These are phyloP conservation scores for Hibiscus tridactylites DNA, from an alignment of 345 rosid genomes.

Conservation along the genomic window DNA sequence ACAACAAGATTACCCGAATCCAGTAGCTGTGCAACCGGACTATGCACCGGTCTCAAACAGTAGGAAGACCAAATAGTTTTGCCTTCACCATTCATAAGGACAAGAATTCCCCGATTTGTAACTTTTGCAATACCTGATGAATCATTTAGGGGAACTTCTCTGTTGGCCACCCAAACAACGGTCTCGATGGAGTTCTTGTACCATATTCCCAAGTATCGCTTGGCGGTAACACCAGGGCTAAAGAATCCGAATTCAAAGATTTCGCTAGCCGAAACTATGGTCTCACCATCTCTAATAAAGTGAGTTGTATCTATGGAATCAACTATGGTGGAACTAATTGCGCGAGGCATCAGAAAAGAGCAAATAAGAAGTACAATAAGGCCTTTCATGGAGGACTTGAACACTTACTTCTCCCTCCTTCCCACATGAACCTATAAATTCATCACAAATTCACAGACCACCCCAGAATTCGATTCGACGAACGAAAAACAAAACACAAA, in stretches of 20 bases:
- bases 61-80: constrained; percentile 26
- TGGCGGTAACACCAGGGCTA: background rate
- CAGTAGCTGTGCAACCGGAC: constrained; percentile 36
- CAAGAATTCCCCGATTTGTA: constrained; percentile 11
- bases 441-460: background rate
- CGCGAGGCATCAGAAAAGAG: background rate
- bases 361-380: background rate
- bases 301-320: background rate
- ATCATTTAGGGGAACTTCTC: constrained; percentile 23
- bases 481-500: no score
- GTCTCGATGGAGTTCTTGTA: background rate
- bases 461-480: background rate
- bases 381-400: background rate
- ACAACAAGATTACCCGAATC: constrained; percentile 48
- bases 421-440: background rate
- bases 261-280: constrained; percentile 29
- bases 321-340: background rate
- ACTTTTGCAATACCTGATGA: constrained; percentile 22
- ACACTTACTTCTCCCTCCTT: background rate
- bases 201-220: constrained; percentile 10
- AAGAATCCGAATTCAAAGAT: background rate
- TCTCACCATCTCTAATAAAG: background rate
- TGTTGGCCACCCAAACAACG: constrained; percentile 36
- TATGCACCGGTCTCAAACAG: background rate
- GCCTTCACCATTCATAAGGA: constrained; percentile 2